These are phyloP conservation scores for Trichophyton rubrum DNA, from an alignment of 2,329 filamentous ascomycete species.

Conservation along the genomic window DNA sequence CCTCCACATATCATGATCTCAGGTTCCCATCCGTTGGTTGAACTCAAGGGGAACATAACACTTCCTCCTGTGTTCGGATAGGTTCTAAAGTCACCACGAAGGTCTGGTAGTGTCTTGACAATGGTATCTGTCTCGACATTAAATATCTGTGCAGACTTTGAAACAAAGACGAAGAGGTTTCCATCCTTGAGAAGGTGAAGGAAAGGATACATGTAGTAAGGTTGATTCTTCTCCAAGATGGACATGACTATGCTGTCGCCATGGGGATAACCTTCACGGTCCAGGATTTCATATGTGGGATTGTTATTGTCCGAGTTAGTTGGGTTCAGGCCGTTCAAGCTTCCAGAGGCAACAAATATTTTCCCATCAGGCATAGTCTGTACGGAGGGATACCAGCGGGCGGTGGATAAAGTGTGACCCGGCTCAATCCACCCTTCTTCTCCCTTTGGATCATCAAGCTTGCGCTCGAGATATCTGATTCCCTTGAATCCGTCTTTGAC, in stretches of 20 bases:
- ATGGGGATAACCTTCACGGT: constrained; percentile 34
- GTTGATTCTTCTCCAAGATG: constrained; percentile 45
- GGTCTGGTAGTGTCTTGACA: constrained; percentile 38
- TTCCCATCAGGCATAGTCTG: constrained; percentile 46
- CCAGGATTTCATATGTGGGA: constrained; percentile 50
- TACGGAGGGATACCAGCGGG: constrained; percentile 49
- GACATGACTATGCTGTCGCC: constrained; percentile 41
- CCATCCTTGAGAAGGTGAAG: constrained; percentile 47
- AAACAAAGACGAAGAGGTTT: constrained; percentile 44
- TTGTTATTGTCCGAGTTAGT: constrained; percentile 46
- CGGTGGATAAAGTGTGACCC: constrained; percentile 41
- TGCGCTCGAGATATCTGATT: constrained; percentile 43
- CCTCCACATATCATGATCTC: constrained; percentile 48
- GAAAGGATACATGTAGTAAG: constrained; percentile 55
- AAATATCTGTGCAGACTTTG: constrained; percentile 46
- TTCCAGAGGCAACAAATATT: constrained; percentile 49
- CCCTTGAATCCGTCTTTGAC: constrained; percentile 47
- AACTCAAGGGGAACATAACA: constrained; percentile 43
- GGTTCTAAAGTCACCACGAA: constrained; percentile 45
- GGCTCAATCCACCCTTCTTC: constrained; percentile 46
- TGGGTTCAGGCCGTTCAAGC: constrained; percentile 46
- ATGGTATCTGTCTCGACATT: constrained; percentile 37
- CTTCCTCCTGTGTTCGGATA: constrained; percentile 51
- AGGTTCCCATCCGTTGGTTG: constrained; percentile 40
- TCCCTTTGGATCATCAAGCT: constrained; percentile 31